These are phyloP conservation scores for Leccinum imitatum DNA, from an alignment of 768 basidiomycete genomes.

Conservation along the genomic window DNA sequence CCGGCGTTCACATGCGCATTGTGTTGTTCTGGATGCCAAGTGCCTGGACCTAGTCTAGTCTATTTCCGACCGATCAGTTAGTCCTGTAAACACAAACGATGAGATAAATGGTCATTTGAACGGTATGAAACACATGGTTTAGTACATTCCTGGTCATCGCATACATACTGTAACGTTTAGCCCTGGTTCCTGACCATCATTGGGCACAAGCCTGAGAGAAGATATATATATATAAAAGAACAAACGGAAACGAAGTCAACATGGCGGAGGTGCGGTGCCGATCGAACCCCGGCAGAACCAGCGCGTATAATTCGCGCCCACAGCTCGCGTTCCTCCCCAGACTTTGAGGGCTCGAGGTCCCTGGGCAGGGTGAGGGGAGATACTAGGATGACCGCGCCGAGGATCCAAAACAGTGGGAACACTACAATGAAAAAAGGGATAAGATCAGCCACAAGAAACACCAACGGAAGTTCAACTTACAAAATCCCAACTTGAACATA, in stretches of 20 bases:
- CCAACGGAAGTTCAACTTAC: conserved; percentile 33
- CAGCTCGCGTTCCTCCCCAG: conserved; percentile 34
- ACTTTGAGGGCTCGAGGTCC: conserved; percentile 32
- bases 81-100: not conserved
- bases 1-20: not conserved
- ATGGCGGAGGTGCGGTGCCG: not conserved
- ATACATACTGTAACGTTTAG: not conserved
- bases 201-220: not conserved
- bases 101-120: too few species aligned
- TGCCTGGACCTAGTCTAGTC: not conserved
- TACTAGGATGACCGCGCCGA: conserved; percentile 40
- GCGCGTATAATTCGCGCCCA: conserved; percentile 34
- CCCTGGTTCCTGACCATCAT: not conserved
- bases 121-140: not conserved
- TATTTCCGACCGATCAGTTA: too few species aligned
- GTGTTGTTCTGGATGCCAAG: not conserved
- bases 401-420: conserved; percentile 50
- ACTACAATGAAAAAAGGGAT: conserved; percentile 27
- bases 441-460: not conserved
- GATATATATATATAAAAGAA: not conserved
- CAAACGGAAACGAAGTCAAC: not conserved
- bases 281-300: not conserved
- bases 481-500: conserved; percentile 50
- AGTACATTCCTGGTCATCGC: not conserved
- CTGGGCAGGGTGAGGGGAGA: conserved; percentile 40